phyloP scores from a whole-genome alignment of 306 rosid species.

The Casuarina equisetifolia region DNA sequence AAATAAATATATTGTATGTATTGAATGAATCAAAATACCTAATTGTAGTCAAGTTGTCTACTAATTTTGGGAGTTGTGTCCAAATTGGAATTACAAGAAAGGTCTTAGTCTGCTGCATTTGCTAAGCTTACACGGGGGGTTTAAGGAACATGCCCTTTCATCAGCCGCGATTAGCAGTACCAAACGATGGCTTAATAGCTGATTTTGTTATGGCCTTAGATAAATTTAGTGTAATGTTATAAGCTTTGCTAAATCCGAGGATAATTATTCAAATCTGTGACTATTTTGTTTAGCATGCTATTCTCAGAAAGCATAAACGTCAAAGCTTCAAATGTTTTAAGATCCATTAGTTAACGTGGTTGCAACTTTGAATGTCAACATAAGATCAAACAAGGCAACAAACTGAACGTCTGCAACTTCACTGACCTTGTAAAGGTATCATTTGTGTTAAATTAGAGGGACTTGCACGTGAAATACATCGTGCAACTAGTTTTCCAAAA shows the following conservation, averaged over 20 bases:
- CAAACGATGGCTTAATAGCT: too few relatives aligned
- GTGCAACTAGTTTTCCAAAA: conserved; percentile 43
- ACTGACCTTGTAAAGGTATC: not conserved
- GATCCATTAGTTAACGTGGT: not conserved
- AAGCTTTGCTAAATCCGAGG: not conserved
- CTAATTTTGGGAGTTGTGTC: conserved; percentile 60
- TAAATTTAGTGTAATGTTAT: not conserved
- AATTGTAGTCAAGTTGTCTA: conserved; percentile 61
- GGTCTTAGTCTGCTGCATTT: conserved; percentile 34
- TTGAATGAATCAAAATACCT: conserved; percentile 70
- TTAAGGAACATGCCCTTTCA: too few relatives aligned
- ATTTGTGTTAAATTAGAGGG: not conserved
- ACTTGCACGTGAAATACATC: conserved; percentile 26
- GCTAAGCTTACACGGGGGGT: conserved; percentile 44
- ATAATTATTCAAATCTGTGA: not conserved
- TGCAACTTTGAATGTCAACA: not conserved
- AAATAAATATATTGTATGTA: conserved; percentile 47
- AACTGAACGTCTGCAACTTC: conserved; percentile 17
- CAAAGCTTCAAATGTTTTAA: not conserved
- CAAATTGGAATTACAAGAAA: conserved; percentile 42
- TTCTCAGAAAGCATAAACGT: not conserved
- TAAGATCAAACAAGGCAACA: not conserved
- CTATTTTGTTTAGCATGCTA: not conserved
- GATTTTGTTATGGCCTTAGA: too few relatives aligned
- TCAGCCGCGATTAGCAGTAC: too few relatives aligned